Percentiles rank a stretch among this genome's conserved stretches.
Conservation (phyloP, 2,329 filamentous ascomycete species). For the Clarireedia hainanense region DNA sequence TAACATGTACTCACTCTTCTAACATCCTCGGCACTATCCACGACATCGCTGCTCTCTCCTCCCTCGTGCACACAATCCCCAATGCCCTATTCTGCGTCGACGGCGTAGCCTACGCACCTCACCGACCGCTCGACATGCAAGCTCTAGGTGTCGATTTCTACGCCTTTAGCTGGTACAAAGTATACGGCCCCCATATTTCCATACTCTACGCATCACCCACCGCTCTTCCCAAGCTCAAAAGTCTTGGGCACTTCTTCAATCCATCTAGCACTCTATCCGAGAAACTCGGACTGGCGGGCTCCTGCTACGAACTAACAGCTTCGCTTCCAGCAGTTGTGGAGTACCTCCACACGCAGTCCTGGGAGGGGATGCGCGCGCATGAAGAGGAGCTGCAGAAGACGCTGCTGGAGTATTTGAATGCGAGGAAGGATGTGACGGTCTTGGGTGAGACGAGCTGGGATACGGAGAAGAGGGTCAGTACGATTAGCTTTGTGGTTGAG, state of each 20-base stretch:
- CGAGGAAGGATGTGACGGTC: conserved; percentile 45
- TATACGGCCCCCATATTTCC: conserved; percentile 69
- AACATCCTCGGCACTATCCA: conserved; percentile 69
- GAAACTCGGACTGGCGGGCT: conserved; percentile 60
- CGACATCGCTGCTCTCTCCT: conserved; percentile 46
- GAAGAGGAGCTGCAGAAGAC: conserved; percentile 52
- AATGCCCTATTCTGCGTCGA: conserved; percentile 63
- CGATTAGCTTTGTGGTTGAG: conserved; percentile 57
- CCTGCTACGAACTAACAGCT: conserved; percentile 62
- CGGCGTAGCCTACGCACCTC: conserved; percentile 69
- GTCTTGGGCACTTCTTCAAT: conserved; percentile 64
- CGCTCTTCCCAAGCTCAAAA: conserved; percentile 47
- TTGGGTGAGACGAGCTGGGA: conserved; percentile 47
- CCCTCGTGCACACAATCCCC: conserved; percentile 39
- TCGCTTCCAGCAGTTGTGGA: conserved; percentile 51
- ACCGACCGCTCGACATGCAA: conserved; percentile 61
- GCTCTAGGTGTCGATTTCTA: conserved; percentile 68
- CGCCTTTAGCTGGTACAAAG: conserved; percentile 75
- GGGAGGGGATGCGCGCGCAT: conserved; percentile 47
- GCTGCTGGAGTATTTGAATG: conserved; percentile 51
- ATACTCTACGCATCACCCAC: conserved; percentile 57
- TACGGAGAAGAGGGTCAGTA: conserved; percentile 47
- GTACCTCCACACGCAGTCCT: conserved; percentile 48
- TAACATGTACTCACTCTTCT: conserved; percentile 65
- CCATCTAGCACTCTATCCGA: conserved; percentile 49